phyloP scores from a whole-genome alignment of 2,329 filamentous ascomycete genomes.

The Colletotrichum euphorbiae region DNA sequence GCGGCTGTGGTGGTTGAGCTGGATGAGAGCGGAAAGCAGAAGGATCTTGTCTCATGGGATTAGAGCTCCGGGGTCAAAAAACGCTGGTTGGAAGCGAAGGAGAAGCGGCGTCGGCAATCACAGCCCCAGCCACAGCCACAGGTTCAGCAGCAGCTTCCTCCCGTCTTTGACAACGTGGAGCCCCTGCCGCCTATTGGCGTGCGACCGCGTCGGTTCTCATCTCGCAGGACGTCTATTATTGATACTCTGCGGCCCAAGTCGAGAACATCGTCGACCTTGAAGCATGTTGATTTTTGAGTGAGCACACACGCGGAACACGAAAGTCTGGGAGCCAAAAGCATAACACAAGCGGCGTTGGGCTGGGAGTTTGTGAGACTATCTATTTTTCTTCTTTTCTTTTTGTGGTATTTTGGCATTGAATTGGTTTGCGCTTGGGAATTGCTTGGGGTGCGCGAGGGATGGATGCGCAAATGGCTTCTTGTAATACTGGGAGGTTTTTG shows the following conservation, averaged over 20 bases:
- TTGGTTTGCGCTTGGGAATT: too few relatives aligned
- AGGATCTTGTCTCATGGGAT: conserved; percentile 63
- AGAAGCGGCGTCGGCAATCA: conserved; percentile 22
- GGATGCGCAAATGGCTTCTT: too few relatives aligned
- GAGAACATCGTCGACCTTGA: conserved; percentile 22
- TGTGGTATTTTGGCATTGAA: too few relatives aligned
- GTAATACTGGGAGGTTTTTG: too few relatives aligned
- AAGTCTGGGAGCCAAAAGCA: neutral
- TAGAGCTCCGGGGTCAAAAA: conserved; percentile 38
- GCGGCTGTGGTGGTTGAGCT: conserved; percentile 65
- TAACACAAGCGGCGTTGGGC: neutral
- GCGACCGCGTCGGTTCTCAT: conserved; percentile 31
- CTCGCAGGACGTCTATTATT: conserved; percentile 32
- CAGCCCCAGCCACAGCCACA: conserved; percentile 5
- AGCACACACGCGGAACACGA: neutral
- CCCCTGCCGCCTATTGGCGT: conserved; percentile 20
- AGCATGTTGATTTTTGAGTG: conserved; percentile 36
- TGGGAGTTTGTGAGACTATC: neutral
- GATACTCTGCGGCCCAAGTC: conserved; percentile 32
- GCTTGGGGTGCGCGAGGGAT: too few relatives aligned
- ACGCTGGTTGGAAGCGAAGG: conserved; percentile 38
- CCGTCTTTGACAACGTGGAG: neutral
- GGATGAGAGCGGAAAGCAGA: conserved; percentile 63
- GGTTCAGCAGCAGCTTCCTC: neutral
- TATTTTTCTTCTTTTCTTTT: too few relatives aligned